Conservation (phyloP, 2,329 filamentous ascomycete genomes). For the Atkinsonella texensis region DNA sequence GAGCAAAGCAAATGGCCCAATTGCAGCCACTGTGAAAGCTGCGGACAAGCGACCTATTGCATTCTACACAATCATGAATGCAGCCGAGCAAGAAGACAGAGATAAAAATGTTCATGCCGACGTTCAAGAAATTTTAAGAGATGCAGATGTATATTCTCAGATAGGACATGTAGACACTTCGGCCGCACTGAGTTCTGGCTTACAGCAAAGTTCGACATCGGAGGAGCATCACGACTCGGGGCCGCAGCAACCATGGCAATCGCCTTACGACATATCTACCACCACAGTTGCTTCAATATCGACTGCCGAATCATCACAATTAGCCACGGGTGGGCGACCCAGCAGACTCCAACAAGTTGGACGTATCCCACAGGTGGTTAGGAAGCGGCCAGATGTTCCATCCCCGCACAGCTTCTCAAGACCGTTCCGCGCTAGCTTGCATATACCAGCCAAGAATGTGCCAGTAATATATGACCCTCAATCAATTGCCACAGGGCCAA, state of each 20-base stretch:
- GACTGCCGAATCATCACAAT: background rate
- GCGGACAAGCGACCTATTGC: constrained; percentile 40
- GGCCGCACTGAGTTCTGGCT: background rate
- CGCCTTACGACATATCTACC: background rate
- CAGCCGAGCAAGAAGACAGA: constrained; percentile 41
- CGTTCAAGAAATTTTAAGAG: constrained; percentile 35
- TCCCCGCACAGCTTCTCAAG: constrained; percentile 76
- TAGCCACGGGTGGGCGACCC: constrained; percentile 12
- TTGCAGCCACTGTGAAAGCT: constrained; percentile 36
- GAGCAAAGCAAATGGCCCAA: constrained; percentile 22
- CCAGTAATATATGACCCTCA: constrained; percentile 19
- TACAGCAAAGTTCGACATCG: background rate
- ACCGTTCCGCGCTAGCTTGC: constrained; percentile 52
- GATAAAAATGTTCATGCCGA: constrained; percentile 32
- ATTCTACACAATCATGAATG: constrained; percentile 51
- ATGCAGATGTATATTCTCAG: constrained; percentile 29
- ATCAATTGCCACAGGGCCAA: constrained; percentile 37
- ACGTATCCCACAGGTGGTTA: constrained; percentile 73
- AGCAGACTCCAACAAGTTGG: constrained; percentile 71
- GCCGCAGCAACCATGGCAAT: background rate
- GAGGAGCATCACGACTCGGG: background rate
- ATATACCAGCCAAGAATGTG: constrained; percentile 20
- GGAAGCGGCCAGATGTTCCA: constrained; percentile 50
- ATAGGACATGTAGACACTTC: constrained; percentile 7
- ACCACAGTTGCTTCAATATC: constrained; percentile 1